Percentiles rank a stretch among this genome's conserved stretches.
phyloP scores from a whole-genome alignment of 345 rosid species.

The Eucalyptus rudis region DNA sequence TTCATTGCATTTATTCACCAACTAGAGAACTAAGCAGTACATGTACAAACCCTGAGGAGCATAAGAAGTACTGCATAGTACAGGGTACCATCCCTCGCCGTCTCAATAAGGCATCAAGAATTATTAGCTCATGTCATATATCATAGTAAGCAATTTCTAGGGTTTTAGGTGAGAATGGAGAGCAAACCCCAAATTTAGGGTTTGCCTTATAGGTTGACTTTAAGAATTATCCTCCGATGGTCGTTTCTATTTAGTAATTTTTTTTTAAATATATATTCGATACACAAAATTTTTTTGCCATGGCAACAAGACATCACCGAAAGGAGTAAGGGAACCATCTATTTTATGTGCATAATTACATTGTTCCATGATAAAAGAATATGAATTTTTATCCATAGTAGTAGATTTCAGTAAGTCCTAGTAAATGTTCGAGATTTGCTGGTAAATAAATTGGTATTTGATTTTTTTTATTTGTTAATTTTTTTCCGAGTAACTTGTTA shows the following conservation, averaged over 20 bases:
- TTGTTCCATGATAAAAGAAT: too few relatives aligned
- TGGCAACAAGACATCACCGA: neutral
- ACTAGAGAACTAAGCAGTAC: neutral
- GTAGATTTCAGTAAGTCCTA: too few relatives aligned
- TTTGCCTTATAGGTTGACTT: neutral
- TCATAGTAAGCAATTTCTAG: neutral
- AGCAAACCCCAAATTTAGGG: neutral
- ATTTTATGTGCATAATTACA: neutral
- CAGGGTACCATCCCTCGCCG: neutral
- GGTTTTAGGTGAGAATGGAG: neutral
- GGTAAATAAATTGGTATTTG: too few relatives aligned
- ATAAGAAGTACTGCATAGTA: neutral
- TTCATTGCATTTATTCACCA: neutral
- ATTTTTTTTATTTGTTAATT: too few relatives aligned
- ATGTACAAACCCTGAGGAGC: neutral
- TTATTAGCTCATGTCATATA: neutral
- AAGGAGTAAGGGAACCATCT: neutral
- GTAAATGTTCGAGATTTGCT: too few relatives aligned
- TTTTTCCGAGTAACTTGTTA: too few relatives aligned
- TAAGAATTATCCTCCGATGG: neutral
- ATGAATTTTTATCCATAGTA: too few relatives aligned
- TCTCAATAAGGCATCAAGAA: neutral
- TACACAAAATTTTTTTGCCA: neutral
- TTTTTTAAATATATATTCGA: neutral
- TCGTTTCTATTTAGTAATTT: neutral